Evolutionary conservation across 371 early-diverging fungal species (phyloP), one percentile per base, ranked within the genome.

Genomic region (Nosema muscidifuracis): DNA sequence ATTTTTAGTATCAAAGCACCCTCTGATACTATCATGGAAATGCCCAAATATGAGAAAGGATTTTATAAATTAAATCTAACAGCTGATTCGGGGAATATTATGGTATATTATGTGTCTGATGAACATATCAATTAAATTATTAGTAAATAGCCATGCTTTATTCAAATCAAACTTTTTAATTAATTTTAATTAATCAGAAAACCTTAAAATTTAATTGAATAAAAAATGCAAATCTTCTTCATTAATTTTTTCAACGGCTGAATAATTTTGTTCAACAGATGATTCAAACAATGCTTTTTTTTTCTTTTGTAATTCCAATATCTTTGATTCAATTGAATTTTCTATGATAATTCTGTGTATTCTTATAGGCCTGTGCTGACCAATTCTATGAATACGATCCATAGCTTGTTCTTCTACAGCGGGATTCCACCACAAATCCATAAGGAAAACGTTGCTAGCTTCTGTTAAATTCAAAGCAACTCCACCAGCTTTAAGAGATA

Each of bases 351-450:
- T 85, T 42, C 70, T 66, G 28, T 56, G 34, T 0, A 76, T 70
- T 10, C 61, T 42, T 2, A 77, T 74, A 31, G 64, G 67, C 88
- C 89, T 89, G 2, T 89, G 89, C 82, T 91, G 89, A 22, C 91
- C 91, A 7, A 92, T 76, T 12, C 92, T 85, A 76, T 91, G 89
- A 2, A 90, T 87, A 67, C 92, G 87, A 76, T 92, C 92, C 71
- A 91, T 89, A 16, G 91, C 91, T 79, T 90, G 90, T 10, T 86
- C 81, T 73, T 91, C 90, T 22, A 89, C 87, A 0, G 87, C 87
- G 2, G 92, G 92, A 78, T 95, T 93, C 93, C 93, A 95, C 93
- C 94, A 91, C 26, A 88, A 87, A 81, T 91, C 87, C 72, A 87
- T 78, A 47, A 91, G 85, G 77, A 92, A 92, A 2, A 94, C 93